Conservation (phyloP, 1,139 yeast species). For the Hemisphaericaspora subhashii region DNA sequence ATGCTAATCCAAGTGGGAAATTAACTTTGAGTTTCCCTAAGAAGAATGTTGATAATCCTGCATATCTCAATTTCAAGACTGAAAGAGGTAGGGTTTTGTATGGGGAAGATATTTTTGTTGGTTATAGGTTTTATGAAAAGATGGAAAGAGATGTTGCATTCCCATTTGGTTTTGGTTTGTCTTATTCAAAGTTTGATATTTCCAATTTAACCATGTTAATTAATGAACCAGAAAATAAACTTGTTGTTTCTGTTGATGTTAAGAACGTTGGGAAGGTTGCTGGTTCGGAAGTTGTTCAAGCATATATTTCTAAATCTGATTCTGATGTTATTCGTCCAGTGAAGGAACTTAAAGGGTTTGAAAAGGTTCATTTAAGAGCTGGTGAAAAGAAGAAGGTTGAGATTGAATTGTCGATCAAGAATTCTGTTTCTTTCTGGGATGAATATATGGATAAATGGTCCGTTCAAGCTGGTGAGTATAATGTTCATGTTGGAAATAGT, state of each 20-base stretch:
- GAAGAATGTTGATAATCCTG: slow-evolving; percentile 41
- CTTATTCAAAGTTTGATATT: slow-evolving; percentile 49
- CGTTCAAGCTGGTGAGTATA: slow-evolving; percentile 42
- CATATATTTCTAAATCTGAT: slow-evolving; percentile 39
- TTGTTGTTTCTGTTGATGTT: slow-evolving; percentile 31
- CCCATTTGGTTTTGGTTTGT: slow-evolving; percentile 64
- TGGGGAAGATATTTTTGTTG: slow-evolving; percentile 58
- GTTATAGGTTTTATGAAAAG: slow-evolving; percentile 60
- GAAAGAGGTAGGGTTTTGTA: slow-evolving; percentile 54
- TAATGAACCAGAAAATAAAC: slow-evolving; percentile 14
- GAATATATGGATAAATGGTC: slow-evolving; percentile 44
- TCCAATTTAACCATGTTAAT: slow-evolving; percentile 16
- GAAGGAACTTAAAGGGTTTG: slow-evolving; percentile 58
- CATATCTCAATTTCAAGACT: slow-evolving; percentile 37
- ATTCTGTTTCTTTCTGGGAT: slow-evolving; percentile 56
- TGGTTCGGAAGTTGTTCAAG: slow-evolving; percentile 49
- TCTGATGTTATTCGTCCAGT: slow-evolving; percentile 48
- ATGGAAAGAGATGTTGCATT: slow-evolving; percentile 45
- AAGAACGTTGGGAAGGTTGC: slow-evolving; percentile 38
- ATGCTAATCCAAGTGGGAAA: slow-evolving; percentile 30
- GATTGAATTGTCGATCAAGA: slow-evolving; percentile 38
- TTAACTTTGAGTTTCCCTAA: slow-evolving; percentile 46
- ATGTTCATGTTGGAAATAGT: slow-evolving; percentile 42
- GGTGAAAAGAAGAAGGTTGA: slow-evolving; percentile 37
- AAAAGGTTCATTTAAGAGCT: slow-evolving; percentile 42